Evolutionary conservation across 73 alveolate species (phyloP).

Genomic region (Stentor coeruleus): DNA sequence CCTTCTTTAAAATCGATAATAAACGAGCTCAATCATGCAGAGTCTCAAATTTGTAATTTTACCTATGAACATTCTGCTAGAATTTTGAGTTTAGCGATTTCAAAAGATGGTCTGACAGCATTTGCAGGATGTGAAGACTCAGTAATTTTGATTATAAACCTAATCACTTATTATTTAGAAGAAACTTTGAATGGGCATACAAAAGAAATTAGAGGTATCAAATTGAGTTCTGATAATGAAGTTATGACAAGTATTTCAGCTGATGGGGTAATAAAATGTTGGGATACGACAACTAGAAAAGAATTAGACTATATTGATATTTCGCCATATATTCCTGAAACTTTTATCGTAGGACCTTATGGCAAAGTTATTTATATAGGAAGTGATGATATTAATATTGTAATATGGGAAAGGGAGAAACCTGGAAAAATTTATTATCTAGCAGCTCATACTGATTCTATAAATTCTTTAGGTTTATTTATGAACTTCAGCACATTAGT

Average conservation of each 20-base stretch:
- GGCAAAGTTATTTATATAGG: neutral
- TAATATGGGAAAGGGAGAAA: neutral
- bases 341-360: neutral
- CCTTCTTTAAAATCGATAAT: too few relatives aligned
- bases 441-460: neutral
- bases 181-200: neutral
- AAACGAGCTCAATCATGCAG: too few relatives aligned
- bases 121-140: neutral
- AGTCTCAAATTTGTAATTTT: too few relatives aligned
- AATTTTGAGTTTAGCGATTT: too few relatives aligned
- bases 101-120: too few relatives aligned
- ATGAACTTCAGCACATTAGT: neutral
- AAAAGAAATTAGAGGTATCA: neutral
- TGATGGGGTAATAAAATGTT: neutral
- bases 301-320: too few relatives aligned
- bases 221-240: neutral
- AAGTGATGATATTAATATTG: neutral
- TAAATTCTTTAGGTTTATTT: neutral
- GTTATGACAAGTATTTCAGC: neutral
- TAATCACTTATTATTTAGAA: neutral
- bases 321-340: neutral
- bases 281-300: neutral
- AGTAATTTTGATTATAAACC: neutral
- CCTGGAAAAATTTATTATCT: neutral
- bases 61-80: too few relatives aligned